Percentiles rank a stretch among this genome's conserved stretches.
Evolutionary conservation across 306 rosid species (phyloP).

Genomic region (Begonia peltatifolia): DNA sequence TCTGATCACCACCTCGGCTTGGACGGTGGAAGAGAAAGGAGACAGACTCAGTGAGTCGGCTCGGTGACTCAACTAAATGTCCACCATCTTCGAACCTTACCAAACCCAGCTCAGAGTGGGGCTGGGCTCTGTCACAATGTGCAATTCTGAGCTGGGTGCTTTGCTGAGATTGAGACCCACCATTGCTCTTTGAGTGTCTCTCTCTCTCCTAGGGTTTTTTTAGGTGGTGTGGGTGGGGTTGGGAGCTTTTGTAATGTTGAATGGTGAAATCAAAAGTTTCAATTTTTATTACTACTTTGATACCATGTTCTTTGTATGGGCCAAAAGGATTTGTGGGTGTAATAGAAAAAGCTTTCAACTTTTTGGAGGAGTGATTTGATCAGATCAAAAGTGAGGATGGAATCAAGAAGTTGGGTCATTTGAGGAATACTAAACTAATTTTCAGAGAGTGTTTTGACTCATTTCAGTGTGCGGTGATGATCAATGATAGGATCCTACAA

Average conservation of each 20-base stretch:
- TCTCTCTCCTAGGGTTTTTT: slow-evolving; percentile 7
- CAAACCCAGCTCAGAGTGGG: slow-evolving; percentile 15
- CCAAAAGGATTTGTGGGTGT: neutral
- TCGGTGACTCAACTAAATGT: slow-evolving; percentile 2
- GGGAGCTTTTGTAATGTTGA: slow-evolving; percentile 42
- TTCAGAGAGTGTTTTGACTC: no score
- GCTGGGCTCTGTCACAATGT: slow-evolving; percentile 36
- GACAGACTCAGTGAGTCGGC: slow-evolving; percentile 35
- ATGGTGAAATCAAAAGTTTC: neutral
- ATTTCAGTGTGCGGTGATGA: no score
- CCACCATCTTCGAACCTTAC: slow-evolving; percentile 5
- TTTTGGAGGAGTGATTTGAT: neutral
- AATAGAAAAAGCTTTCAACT: neutral
- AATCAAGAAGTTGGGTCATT: no score
- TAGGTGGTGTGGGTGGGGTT: slow-evolving; percentile 16
- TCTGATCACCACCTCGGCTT: slow-evolving; percentile 74
- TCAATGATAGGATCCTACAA: no score
- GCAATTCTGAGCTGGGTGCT: neutral
- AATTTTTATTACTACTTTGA: no score
- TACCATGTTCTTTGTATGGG: no score
- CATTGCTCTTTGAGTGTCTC: slow-evolving; percentile 16
- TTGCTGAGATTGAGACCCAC: slow-evolving; percentile 31
- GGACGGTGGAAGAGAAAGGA: slow-evolving; percentile 37
- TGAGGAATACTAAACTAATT: no score
- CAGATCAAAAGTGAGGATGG: neutral